Evolutionary conservation across 352 stramenopile species (phyloP).

Genomic region (Phytophthora cryptogea): DNA sequence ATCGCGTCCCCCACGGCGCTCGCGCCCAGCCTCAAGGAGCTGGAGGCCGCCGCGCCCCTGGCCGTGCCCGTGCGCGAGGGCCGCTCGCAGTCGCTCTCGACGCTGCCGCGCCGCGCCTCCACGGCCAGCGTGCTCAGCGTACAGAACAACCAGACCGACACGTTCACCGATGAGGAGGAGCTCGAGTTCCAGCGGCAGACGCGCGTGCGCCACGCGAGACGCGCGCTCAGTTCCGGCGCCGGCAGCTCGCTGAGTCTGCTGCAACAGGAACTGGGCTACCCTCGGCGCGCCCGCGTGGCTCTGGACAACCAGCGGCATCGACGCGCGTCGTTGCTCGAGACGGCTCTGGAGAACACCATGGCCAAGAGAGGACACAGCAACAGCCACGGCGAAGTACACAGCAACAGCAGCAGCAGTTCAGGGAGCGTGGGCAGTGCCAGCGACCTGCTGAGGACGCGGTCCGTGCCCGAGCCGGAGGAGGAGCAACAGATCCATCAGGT

Average conservation of each 20-base stretch:
- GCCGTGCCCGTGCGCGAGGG: conserved; percentile 31
- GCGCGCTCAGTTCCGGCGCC: conserved; percentile 63
- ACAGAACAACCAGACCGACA: conserved; percentile 9
- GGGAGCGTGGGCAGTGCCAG: conserved; percentile 24
- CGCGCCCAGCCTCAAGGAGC: conserved; percentile 24
- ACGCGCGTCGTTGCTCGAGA: conserved; percentile 46
- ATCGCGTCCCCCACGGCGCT: conserved; percentile 36
- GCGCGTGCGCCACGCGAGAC: conserved; percentile 33
- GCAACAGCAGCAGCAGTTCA: conserved; percentile 31
- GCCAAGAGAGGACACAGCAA: conserved; percentile 25
- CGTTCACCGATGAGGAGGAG: conserved; percentile 34
- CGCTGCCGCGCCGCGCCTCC: conserved; percentile 26
- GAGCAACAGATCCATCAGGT: conserved; percentile 31
- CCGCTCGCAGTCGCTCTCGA: conserved; percentile 54
- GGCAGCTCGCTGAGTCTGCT: conserved; percentile 55
- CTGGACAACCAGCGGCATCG: conserved; percentile 32
- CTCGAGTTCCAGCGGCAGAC: conserved; percentile 32
- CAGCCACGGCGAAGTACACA: conserved; percentile 24
- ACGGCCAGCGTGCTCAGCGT: conserved; percentile 35
- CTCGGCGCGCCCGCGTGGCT: conserved; percentile 23
- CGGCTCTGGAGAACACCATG: conserved; percentile 27
- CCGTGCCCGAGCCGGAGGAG: conserved; percentile 34
- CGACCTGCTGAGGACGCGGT: conserved; percentile 25
- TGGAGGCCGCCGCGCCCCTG: conserved; percentile 18
- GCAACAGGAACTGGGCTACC: conserved; percentile 80